These are phyloP conservation scores for Diaporthe aspalathi DNA, from an alignment of 2,329 filamentous ascomycete genomes.

Conservation along the genomic window DNA sequence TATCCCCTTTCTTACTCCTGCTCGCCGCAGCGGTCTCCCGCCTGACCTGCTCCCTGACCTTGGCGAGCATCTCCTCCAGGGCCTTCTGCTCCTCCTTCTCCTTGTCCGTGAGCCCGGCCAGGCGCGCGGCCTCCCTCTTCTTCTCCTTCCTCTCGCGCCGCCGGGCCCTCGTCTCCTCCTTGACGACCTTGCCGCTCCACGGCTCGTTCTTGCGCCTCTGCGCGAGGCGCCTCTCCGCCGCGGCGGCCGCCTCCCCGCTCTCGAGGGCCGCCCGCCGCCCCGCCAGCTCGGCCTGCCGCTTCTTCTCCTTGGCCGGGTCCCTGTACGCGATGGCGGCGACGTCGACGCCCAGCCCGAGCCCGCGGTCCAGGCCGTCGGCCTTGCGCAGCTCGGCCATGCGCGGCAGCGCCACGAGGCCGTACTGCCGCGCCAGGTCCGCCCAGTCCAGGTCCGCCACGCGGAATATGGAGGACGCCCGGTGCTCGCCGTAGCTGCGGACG, in stretches of 20 bases:
- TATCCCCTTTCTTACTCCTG: conserved; percentile 56
- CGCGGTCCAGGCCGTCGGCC: conserved; percentile 75
- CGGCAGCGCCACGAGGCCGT: conserved; percentile 87
- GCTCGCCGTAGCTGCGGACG: conserved; percentile 91
- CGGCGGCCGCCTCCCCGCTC: conserved; percentile 50
- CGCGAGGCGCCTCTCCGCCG: conserved; percentile 54
- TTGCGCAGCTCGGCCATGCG: conserved; percentile 91
- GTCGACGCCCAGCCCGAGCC: conserved; percentile 71
- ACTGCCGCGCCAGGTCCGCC: conserved; percentile 81
- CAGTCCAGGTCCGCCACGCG: conserved; percentile 84
- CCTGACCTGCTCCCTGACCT: conserved; percentile 70
- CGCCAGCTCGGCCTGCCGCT: conserved; percentile 66
- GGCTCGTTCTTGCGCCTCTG: conserved; percentile 74
- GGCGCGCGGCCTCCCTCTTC: conserved; percentile 68
- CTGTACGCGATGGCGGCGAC: conserved; percentile 77
- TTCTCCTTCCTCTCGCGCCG: conserved; percentile 51
- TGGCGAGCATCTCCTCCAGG: conserved; percentile 71
- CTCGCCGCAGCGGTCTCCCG: conserved; percentile 47
- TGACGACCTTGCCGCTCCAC: conserved; percentile 79
- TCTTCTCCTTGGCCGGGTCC: conserved; percentile 77
- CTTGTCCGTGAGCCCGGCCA: conserved; percentile 75
- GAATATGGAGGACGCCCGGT: conserved; percentile 93
- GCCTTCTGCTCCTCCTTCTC: conserved; percentile 73
- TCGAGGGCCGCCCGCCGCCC: conserved; percentile 58
- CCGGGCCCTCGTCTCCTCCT: conserved; percentile 67